Percentiles rank a stretch among this genome's conserved stretches.
phyloP scores from a whole-genome alignment of 441 rosid genomes.

The Kokia cookei region DNA sequence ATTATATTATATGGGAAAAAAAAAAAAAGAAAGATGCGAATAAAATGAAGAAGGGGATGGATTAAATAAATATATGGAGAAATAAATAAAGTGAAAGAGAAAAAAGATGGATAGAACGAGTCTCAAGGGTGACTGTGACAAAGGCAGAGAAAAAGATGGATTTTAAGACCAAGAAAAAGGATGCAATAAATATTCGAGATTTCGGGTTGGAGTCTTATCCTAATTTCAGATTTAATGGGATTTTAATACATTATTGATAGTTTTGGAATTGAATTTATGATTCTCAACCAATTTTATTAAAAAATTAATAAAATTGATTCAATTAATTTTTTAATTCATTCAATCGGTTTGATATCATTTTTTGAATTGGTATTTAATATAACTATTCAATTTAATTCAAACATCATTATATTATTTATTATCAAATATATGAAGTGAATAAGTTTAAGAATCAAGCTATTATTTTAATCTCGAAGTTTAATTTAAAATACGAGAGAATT shows the following conservation, averaged over 20 bases:
- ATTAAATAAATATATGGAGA: background rate
- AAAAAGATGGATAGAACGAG: conserved; percentile 30
- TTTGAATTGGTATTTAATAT: fast-evolving
- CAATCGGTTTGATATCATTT: fast-evolving
- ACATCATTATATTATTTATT: too few species aligned
- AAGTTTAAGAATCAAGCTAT: too few species aligned
- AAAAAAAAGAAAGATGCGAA: background rate
- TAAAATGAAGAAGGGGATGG: background rate
- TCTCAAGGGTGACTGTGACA: conserved; percentile 20
- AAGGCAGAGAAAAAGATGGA: background rate
- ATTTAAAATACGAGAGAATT: fast-evolving
- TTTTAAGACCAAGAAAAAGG: background rate
- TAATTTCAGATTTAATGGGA: too few species aligned
- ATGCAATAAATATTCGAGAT: too few species aligned
- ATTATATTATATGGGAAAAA: background rate
- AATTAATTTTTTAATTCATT: too few species aligned
- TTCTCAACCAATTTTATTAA: fast-evolving
- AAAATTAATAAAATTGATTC: fast-evolving
- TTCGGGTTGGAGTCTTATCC: too few species aligned
- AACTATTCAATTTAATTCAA: fast-evolving
- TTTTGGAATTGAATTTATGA: fast-evolving
- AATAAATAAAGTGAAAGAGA: background rate
- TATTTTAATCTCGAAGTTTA: too few species aligned
- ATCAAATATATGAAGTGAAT: too few species aligned
- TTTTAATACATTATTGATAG: too few species aligned